Evolutionary conservation across 1,284 basidiomycete genomes (phyloP).

Genomic region (Ceratobasidium sp.): DNA sequence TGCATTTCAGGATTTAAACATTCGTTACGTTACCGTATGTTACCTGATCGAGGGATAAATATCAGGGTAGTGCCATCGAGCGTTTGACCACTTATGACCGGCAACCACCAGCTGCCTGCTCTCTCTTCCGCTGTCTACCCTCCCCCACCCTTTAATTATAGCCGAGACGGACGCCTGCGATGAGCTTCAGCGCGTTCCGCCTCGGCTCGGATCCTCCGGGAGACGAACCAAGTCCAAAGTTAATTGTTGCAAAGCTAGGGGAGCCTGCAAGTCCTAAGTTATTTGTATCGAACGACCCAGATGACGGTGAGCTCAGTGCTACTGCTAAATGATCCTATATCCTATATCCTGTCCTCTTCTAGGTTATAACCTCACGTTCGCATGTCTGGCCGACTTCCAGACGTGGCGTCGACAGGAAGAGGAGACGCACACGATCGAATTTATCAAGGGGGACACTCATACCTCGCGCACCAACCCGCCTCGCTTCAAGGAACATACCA

Average conservation of each 20-base stretch:
- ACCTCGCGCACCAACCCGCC: slow-evolving; percentile 84
- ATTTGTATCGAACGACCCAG: slow-evolving; percentile 18
- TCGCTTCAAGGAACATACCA: slow-evolving; percentile 86
- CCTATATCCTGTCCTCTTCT: too few relatives aligned
- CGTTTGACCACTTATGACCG: slow-evolving; percentile 6
- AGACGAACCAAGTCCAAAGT: slow-evolving; percentile 17
- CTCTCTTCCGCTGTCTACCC: neutral
- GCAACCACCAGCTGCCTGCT: slow-evolving; percentile 18
- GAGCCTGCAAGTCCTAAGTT: slow-evolving; percentile 1
- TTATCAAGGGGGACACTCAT: slow-evolving; percentile 86
- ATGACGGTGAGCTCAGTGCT: neutral
- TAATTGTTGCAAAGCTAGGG: slow-evolving; percentile 7
- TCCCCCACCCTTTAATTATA: neutral
- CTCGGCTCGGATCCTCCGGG: neutral
- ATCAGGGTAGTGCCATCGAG: too few relatives aligned
- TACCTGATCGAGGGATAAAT: too few relatives aligned
- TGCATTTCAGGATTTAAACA: too few relatives aligned
- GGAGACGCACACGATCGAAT: slow-evolving; percentile 79
- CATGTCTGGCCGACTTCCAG: slow-evolving; percentile 74
- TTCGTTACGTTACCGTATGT: too few relatives aligned
- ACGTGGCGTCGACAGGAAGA: slow-evolving; percentile 79
- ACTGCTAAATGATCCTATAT: neutral
- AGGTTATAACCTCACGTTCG: slow-evolving; percentile 80
- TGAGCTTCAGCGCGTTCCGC: slow-evolving; percentile 9
- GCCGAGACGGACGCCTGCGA: neutral